A percentile compares a stretch with the other conserved stretches of the same genome.
These are phyloP conservation scores for Neonectria neomacrospora DNA, from an alignment of 2,329 filamentous ascomycete species.

Conservation along the genomic window DNA sequence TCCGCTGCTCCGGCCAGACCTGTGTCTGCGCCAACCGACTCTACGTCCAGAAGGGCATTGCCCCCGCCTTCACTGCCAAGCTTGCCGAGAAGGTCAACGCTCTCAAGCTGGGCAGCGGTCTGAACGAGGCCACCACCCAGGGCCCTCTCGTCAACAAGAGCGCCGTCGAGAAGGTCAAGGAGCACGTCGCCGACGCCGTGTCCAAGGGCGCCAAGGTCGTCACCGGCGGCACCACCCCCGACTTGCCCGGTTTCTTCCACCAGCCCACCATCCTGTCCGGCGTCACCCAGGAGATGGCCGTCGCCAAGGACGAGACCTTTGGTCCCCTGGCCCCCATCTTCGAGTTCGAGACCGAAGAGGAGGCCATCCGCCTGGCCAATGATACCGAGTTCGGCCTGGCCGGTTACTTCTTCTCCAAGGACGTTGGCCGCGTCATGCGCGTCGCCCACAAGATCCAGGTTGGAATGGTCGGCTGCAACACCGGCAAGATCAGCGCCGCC, in stretches of 20 bases:
- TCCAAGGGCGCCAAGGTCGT: conserved; percentile 69
- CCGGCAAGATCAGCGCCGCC: conserved; percentile 48
- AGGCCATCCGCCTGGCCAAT: conserved; percentile 53
- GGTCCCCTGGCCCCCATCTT: conserved; percentile 46
- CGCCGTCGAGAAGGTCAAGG: conserved; percentile 69
- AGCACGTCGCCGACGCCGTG: conserved; percentile 70
- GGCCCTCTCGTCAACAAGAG: conserved; percentile 70
- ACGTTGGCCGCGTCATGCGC: conserved; percentile 53
- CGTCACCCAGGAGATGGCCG: conserved; percentile 46
- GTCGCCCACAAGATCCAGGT: conserved; percentile 67
- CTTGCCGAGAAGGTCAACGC: conserved; percentile 46
- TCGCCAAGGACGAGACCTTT: conserved; percentile 48
- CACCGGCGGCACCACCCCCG: conserved; percentile 70
- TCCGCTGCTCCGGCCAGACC: conserved; percentile 66
- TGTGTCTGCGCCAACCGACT: conserved; percentile 64
- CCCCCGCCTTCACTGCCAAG: conserved; percentile 45
- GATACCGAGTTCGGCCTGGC: conserved; percentile 53
- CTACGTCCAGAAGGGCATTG: conserved; percentile 49
- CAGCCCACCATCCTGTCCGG: conserved; percentile 77
- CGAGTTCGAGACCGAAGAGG: conserved; percentile 51
- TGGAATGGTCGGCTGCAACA: conserved; percentile 71
- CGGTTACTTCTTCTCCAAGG: conserved; percentile 50
- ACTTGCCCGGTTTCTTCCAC: conserved; percentile 73
- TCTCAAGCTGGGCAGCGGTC: conserved; percentile 44
- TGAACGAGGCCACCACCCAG: conserved; percentile 42